Evolutionary conservation across 345 rosid genomes (phyloP), one percentile per base, ranked within the genome.

Genomic region (Bretschneidera sinensis): DNA sequence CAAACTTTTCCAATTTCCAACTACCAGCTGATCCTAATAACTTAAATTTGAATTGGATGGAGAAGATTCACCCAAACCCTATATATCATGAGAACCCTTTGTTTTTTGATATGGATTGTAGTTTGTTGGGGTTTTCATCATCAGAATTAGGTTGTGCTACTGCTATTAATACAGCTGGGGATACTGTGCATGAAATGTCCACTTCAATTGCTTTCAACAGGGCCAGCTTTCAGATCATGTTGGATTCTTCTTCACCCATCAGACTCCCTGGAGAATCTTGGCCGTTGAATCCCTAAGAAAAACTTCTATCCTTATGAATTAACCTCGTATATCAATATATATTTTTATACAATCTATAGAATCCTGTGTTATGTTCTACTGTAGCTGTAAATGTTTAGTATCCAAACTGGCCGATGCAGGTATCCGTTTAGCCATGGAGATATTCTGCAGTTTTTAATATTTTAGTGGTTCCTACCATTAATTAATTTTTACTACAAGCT

Each of bases 231-330:
- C 87, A 79, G 62, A 78, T 67, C 78, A 70, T 74, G 66, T 53
- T 69, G 57, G 86, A 79, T 74, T 53, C n/a, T n/a, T n/a, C n/a
- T n/a, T n/a, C 63, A 24, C 72, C 74, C 64, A 67, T 66, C 74
- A 75, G 78, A 66, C 52, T 73, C 59, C 62, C 58, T 28, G 70
- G 54, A 62, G 78, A 78, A 74, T 80, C 86, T 35, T 81, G 77
- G 78, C 77, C 77, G 17, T 74, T 74, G 70, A 83, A 75, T 77
- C 54, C 71, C 56, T 78, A 57, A n/a, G n/a, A n/a, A n/a, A n/a
- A n/a, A n/a, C n/a, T n/a, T n/a, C n/a, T n/a, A n/a, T n/a, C n/a
- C n/a, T n/a, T n/a, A n/a, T n/a, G n/a, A n/a, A n/a, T n/a, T n/a
- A n/a, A n/a, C n/a, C n/a, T n/a, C n/a, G n/a, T n/a, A n/a, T n/a